A percentile compares a stretch with the other conserved stretches of the same genome.
phyloP scores from a whole-genome alignment of 1,139 yeast species.

The Pichia sp. region DNA sequence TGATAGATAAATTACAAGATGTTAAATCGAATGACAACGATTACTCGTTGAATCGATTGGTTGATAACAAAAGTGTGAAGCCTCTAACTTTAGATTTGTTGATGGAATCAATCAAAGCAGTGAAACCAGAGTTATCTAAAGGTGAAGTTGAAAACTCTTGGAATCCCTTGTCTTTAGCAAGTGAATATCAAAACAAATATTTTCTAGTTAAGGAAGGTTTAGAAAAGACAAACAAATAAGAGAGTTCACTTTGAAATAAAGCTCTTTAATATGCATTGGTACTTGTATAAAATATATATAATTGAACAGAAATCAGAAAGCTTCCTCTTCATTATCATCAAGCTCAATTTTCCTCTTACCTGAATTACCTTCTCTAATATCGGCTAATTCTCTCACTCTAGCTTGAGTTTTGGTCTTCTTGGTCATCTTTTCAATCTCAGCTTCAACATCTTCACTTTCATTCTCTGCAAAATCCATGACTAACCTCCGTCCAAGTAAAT shows the following conservation, averaged over 20 bases:
- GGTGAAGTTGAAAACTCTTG: slow-evolving; percentile 35
- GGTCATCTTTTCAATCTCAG: slow-evolving; percentile 85
- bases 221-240: slow-evolving; percentile 27
- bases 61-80: slow-evolving; percentile 17
- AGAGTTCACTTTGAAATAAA: too few relatives aligned
- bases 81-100: slow-evolving; percentile 27
- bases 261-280: too few relatives aligned
- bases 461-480: slow-evolving; percentile 93
- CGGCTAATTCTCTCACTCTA: slow-evolving; percentile 64
- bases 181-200: slow-evolving; percentile 27
- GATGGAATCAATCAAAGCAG: slow-evolving; percentile 18
- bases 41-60: slow-evolving; percentile 12
- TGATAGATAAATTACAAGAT: slow-evolving; percentile 22
- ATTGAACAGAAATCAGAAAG: too few relatives aligned
- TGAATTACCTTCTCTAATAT: slow-evolving; percentile 49
- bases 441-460: slow-evolving; percentile 78
- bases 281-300: too few relatives aligned
- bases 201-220: slow-evolving; percentile 36
- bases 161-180: slow-evolving; percentile 31
- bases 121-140: slow-evolving; percentile 21
- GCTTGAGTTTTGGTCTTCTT: slow-evolving; percentile 76
- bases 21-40: slow-evolving; percentile 6
- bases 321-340: slow-evolving; percentile 28
- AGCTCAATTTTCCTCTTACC: slow-evolving; percentile 65
- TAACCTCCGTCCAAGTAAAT: slow-evolving; percentile 88